Base-by-base conservation (phyloP, 352 stramenopile genomes). In the Phytopythium chamaehyphon region DNA sequence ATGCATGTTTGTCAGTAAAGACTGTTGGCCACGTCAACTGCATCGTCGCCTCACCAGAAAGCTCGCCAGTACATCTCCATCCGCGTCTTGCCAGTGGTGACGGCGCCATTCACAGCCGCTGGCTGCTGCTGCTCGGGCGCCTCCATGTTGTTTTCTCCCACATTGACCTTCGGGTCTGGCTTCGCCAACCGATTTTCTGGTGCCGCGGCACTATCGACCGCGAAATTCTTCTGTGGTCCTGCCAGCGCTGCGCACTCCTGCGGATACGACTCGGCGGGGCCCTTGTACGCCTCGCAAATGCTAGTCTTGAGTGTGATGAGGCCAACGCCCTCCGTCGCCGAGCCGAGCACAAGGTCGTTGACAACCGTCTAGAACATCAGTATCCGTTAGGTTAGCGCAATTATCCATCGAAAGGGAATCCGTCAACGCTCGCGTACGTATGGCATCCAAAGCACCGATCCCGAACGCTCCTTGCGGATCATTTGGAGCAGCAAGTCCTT, bases 31-130 rank as follows among this genome's bases (percentile, higher is more conserved):
- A 33, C 28, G 5, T 9, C 24, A 37, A 11, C 5, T 3, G 8
- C 15, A 9, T 6, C 8, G 16, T 5, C 2, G 56, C 31, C 73
- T 48, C 60, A 91, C 80, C 82, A 93, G 46, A 89, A 90, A 11
- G 83, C 83, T 51, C 83, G 74, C 80, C 81, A 93, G 51, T 78
- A 88, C 40, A 93, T 63, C 19, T 89, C 68, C n/a, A 93, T 47
- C 16, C 70, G 66, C 40, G 88, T 63, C 40, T 90, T 91, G 31
- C 62, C 66, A 36, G 51, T 33, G 22, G n/a, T 39, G 37, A 24
- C 45, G 2, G 39, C 24, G 1, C 48, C 49, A 11, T 33, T 55
- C 42, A 50, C 35, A 2, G 54, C 62, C 28, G 61, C 60, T n/a
- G 62, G 42, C 11, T 24, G 45, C 21, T 56, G 38, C 19, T 49